These are phyloP conservation scores for Suhomyces prunicola DNA, from an alignment of 805 yeast genomes.

Conservation along the genomic window DNA sequence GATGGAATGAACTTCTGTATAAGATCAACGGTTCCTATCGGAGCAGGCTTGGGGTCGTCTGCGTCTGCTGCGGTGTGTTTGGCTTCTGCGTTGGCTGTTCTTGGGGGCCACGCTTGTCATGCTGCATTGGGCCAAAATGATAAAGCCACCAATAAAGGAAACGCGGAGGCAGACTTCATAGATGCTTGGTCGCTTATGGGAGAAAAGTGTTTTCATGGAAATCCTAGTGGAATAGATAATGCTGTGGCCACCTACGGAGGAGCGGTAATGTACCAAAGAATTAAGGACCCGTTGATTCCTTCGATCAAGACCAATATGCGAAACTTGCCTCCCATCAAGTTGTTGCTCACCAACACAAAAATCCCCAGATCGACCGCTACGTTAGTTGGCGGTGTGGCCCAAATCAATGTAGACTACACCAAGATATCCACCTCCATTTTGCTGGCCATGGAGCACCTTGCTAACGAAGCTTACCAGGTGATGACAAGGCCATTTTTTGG, in stretches of 20 bases:
- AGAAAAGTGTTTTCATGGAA: slow-evolving; percentile 93
- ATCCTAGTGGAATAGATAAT: slow-evolving; percentile 95
- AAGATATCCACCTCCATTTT: slow-evolving; percentile 55
- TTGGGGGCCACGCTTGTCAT: slow-evolving; percentile 51
- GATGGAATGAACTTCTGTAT: slow-evolving; percentile 60
- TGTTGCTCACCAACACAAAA: slow-evolving; percentile 78
- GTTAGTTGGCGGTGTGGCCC: slow-evolving; percentile 73
- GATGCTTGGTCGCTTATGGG: slow-evolving; percentile 90
- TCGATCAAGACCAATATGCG: slow-evolving; percentile 66
- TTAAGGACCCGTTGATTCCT: slow-evolving; percentile 47
- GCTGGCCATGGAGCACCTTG: slow-evolving; percentile 72
- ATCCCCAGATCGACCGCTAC: slow-evolving; percentile 87
- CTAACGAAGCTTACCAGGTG: slow-evolving; percentile 67
- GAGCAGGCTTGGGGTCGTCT: slow-evolving; percentile 95
- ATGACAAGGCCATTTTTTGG: slow-evolving; percentile 54
- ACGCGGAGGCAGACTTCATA: slow-evolving; percentile 53
- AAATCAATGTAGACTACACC: slow-evolving; percentile 51
- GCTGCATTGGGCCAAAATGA: slow-evolving; percentile 37
- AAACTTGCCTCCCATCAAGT: slow-evolving; percentile 67
- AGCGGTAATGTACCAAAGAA: slow-evolving; percentile 84
- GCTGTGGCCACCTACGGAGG: slow-evolving; percentile 96
- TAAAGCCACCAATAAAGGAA: slow-evolving; percentile 25
- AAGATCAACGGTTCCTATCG: slow-evolving; percentile 85
- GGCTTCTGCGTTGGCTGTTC: slow-evolving; percentile 64
- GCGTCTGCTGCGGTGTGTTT: slow-evolving; percentile 87